Evolutionary conservation across 2,329 filamentous ascomycete species (phyloP).

Genomic region (Stagonosporopsis tanaceti): DNA sequence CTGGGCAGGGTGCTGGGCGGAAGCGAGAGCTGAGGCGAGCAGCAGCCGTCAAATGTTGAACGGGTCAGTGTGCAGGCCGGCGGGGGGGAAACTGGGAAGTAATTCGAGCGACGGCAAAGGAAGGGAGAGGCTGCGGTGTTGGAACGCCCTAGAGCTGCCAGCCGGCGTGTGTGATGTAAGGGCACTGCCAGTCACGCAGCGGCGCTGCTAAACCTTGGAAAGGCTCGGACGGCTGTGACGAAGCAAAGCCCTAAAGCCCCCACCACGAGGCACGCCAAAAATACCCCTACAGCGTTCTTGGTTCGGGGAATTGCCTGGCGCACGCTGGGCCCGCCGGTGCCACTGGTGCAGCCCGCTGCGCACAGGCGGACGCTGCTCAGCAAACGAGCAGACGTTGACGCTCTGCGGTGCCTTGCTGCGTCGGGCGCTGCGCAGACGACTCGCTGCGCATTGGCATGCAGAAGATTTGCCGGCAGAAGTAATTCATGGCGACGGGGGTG

Average conservation of each 20-base stretch:
- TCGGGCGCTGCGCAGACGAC: neutral
- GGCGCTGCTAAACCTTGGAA: constrained; percentile 22
- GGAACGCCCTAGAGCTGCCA: constrained; percentile 16
- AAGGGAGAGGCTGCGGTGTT: constrained; percentile 17
- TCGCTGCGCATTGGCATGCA: constrained; percentile 8
- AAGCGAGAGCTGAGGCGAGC: constrained; percentile 11
- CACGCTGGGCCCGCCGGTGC: constrained; percentile 18
- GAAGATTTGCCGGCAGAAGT: constrained; percentile 6
- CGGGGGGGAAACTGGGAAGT: constrained; percentile 15
- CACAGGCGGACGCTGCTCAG: constrained; percentile 11
- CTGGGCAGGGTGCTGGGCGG: constrained; percentile 19
- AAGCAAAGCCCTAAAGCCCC: constrained; percentile 20
- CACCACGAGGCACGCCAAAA: constrained; percentile 31
- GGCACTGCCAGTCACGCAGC: constrained; percentile 18
- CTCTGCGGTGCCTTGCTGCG: neutral
- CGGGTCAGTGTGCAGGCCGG: constrained; percentile 12
- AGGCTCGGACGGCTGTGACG: constrained; percentile 26
- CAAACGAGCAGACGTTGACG: constrained; percentile 4
- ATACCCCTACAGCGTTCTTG: constrained; percentile 28
- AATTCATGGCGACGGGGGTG: constrained; percentile 13
- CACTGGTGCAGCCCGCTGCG: constrained; percentile 11
- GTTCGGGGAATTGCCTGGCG: constrained; percentile 27
- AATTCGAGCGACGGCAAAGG: constrained; percentile 16
- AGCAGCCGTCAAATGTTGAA: constrained; percentile 6
- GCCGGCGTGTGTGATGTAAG: constrained; percentile 24